A percentile compares a stretch with the other conserved stretches of the same genome.
Conservation (phyloP, 345 rosid genomes). For the Camelina laxa region DNA sequence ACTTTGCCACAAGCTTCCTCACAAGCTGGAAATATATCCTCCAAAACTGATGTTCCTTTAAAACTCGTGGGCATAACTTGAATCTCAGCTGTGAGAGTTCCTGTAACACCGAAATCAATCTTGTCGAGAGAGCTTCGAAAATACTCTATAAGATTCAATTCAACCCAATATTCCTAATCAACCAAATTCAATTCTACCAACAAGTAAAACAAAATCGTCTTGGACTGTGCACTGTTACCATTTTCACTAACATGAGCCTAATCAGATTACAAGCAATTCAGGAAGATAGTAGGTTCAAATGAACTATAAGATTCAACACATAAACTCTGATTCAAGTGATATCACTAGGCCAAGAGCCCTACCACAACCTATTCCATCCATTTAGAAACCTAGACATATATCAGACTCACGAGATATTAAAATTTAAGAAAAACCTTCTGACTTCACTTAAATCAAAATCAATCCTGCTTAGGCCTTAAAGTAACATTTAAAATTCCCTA, state of each 20-base stretch:
- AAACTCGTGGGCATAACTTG: conserved; percentile 67
- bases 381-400: neutral
- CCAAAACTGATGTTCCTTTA: conserved; percentile 91
- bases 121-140: neutral
- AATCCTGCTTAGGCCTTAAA: neutral
- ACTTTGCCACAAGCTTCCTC: conserved; percentile 69
- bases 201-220: neutral
- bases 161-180: neutral
- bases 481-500: neutral
- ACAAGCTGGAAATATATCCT: conserved; percentile 78
- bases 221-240: conserved; percentile 3
- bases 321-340: neutral
- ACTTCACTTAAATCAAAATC: neutral
- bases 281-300: neutral
- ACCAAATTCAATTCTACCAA: neutral
- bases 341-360: neutral
- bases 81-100: conserved; percentile 86
- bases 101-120: conserved; percentile 45
- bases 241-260: neutral
- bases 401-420: neutral
- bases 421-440: neutral
- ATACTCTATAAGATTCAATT: neutral
- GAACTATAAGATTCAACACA: conserved; percentile 2
- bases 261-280: neutral
- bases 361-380: neutral